Evolutionary conservation across 352 stramenopile species (phyloP), one percentile per base, ranked within the genome.

Genomic region (Globisporangium solare): DNA sequence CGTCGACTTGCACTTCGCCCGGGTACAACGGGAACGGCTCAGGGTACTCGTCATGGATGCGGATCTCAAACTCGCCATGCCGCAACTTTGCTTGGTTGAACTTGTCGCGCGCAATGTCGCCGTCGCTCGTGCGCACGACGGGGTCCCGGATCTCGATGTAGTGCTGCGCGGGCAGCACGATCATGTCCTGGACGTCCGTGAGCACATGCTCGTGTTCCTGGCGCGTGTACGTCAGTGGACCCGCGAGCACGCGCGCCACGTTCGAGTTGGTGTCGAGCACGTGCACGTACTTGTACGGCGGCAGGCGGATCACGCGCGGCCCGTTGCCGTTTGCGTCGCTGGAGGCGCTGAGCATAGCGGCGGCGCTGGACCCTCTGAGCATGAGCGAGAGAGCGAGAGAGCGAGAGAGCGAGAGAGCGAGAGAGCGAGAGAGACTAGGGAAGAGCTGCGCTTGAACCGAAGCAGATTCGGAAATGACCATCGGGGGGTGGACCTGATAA

Each of bases 201-300:
- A 90, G 67, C 42, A 92, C 70, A 47, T 88, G 72, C 52, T 92
- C 83, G 53, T 92, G 83, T 54, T 92, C 83, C 58, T 90, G 78
- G 2, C 83, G 76, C 39, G 83, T 92, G 68, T 90, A 92, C 43
- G 80, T 92, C 24, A 88, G 67, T 48, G 83, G 83, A 0, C 83
- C 83, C 0, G 73, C 81, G 56, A 92, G 73, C 65, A 92, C 83
- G 54, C 83, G 79, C 32, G 83, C 84, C 15, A 92, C 80, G 48
- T 92, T 92, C 47, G 77, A 87, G 74, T 92, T 92, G 57, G 83
- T 92, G 68, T 92, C 83, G 7, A 90, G 83, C 60, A 92, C 74
- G 58, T 92, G 76, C 1, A 92, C 74, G 51, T 89, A 92, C 62
- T 92, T 88, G 76, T 92, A 89, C 0, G 83, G 79, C 45, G 83